Evolutionary conservation across 2,329 filamentous ascomycete genomes (phyloP).

Genomic region (Emericellopsis cladophorae): DNA sequence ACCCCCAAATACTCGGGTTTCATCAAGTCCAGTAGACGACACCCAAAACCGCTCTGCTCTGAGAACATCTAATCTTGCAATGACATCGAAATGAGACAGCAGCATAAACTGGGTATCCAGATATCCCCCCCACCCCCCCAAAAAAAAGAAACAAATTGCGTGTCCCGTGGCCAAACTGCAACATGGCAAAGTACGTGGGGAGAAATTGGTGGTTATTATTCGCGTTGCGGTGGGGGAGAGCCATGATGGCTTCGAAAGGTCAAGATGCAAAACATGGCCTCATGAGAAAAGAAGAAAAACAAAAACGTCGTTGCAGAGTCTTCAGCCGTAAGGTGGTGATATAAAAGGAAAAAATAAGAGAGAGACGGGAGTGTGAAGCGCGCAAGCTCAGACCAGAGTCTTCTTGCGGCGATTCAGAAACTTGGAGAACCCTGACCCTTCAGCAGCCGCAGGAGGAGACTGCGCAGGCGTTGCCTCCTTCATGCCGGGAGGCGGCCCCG

Average conservation of each 20-base stretch:
- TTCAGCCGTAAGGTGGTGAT: neutral
- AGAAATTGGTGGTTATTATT: neutral
- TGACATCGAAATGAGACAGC: too few species aligned
- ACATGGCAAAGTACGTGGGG: neutral
- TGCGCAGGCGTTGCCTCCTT: conserved; percentile 11
- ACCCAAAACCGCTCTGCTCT: too few species aligned
- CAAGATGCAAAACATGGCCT: neutral
- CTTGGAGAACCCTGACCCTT: conserved; percentile 28
- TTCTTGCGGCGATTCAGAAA: conserved; percentile 40
- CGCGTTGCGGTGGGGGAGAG: too few species aligned
- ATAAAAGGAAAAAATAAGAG: neutral
- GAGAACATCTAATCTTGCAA: too few species aligned
- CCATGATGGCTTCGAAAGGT: too few species aligned
- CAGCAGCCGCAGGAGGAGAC: conserved; percentile 15
- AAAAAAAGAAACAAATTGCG: too few species aligned
- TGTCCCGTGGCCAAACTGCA: too few species aligned
- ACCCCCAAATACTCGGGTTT: too few species aligned
- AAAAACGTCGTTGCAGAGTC: neutral
- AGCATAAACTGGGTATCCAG: too few species aligned
- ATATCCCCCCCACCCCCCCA: too few species aligned
- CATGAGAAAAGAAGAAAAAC: neutral
- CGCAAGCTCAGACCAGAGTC: conserved; percentile 2
- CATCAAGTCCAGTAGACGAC: too few species aligned
- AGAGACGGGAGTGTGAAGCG: neutral
- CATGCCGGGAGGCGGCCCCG: conserved; percentile 43